Conservation (phyloP, 495 filamentous ascomycete genomes). For the Annulohypoxylon maeteangense region DNA sequence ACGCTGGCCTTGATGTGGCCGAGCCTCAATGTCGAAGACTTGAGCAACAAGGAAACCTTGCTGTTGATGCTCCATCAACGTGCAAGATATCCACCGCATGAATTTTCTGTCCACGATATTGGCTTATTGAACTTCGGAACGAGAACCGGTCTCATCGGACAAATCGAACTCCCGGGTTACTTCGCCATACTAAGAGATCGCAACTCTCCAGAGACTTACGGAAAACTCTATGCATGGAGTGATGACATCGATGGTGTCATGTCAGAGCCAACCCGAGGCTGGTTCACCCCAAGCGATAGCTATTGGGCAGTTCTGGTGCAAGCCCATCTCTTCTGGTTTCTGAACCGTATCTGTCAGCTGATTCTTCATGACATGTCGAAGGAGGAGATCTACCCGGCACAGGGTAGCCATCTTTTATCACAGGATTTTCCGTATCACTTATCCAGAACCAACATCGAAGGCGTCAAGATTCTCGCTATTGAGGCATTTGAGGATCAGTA, state of each 20-base stretch:
- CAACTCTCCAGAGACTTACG: constrained; percentile 53
- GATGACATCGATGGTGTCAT: constrained; percentile 29
- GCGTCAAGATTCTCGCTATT: constrained; percentile 40
- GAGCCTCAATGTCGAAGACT: constrained; percentile 62
- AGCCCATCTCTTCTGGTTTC: constrained; percentile 54
- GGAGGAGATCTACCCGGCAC: neutral
- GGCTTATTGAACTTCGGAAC: constrained; percentile 47
- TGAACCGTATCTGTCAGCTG: constrained; percentile 50
- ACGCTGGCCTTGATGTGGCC: constrained; percentile 48
- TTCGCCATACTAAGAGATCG: constrained; percentile 56
- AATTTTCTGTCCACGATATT: constrained; percentile 48
- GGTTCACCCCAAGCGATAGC: constrained; percentile 53
- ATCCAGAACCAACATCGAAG: constrained; percentile 18
- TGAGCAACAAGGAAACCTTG: constrained; percentile 50
- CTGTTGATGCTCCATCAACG: constrained; percentile 57
- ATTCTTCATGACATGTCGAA: constrained; percentile 58
- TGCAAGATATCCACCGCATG: constrained; percentile 51
- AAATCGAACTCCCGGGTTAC: constrained; percentile 52
- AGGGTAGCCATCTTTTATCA: neutral
- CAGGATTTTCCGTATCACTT: constrained; percentile 49
- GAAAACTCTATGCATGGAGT: constrained; percentile 54
- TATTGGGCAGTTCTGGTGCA: constrained; percentile 61
- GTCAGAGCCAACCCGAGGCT: neutral
- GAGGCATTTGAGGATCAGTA: constrained; percentile 59
- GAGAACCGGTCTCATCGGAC: constrained; percentile 43